Percentiles rank a stretch among this genome's conserved stretches.
These are phyloP conservation scores for Xerophyta viscosa DNA, from an alignment of 106 monocot genomes.

Conservation along the genomic window DNA sequence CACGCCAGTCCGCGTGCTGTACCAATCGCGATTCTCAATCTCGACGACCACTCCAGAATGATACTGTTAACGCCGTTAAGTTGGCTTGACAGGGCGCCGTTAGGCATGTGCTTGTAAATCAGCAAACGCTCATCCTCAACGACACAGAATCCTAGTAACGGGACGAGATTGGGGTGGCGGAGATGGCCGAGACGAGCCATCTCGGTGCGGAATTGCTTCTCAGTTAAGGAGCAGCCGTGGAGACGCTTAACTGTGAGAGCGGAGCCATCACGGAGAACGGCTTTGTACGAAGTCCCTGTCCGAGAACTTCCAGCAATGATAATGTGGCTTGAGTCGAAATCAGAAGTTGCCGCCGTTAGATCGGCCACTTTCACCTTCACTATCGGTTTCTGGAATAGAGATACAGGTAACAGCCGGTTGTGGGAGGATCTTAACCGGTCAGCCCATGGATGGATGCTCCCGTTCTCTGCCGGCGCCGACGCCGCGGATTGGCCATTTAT, in stretches of 20 bases:
- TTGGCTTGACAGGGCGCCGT: conserved; percentile 32
- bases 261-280: conserved; percentile 70
- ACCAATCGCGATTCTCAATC: conserved; percentile 55
- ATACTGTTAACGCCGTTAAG: conserved; percentile 6
- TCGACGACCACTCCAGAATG: conserved; percentile 48
- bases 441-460: background rate
- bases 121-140: conserved; percentile 80
- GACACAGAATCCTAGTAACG: conserved; percentile 72
- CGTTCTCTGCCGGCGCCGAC: background rate
- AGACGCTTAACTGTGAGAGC: conserved; percentile 75
- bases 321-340: conserved; percentile 46
- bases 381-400: conserved; percentile 52
- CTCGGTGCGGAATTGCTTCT: conserved; percentile 69
- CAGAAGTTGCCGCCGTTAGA: conserved; percentile 63
- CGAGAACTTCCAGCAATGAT: conserved; percentile 44
- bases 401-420: conserved; percentile 11
- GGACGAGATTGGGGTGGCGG: conserved; percentile 81
- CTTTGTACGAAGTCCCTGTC: conserved; percentile 57
- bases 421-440: conserved; percentile 5
- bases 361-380: conserved; percentile 82
- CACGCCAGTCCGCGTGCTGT: background rate
- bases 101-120: conserved; percentile 77
- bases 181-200: conserved; percentile 59
- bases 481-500: background rate
- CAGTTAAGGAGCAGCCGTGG: conserved; percentile 39